Conservation (phyloP, 345 rosid genomes). For the Hypericum androsaemum region DNA sequence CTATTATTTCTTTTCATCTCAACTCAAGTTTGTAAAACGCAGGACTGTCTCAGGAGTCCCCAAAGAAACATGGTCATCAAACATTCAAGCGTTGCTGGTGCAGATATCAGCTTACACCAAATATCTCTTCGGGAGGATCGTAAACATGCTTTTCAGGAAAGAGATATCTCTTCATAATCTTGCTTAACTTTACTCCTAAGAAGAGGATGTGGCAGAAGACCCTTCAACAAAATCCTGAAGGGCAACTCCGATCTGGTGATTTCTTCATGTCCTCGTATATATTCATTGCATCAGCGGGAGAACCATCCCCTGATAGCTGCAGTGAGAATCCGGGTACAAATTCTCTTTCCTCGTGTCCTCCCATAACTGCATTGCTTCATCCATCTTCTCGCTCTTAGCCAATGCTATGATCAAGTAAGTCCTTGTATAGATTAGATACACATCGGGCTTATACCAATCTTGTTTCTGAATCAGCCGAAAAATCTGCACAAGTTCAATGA, state of each 20-base stretch:
- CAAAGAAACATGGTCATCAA: too few species aligned
- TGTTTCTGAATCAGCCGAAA: constrained; percentile 62
- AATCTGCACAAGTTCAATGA: constrained; percentile 39
- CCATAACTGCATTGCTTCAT: constrained; percentile 70
- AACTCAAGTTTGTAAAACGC: too few species aligned
- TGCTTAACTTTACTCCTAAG: constrained; percentile 84
- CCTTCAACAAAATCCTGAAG: constrained; percentile 77
- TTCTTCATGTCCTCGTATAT: constrained; percentile 86
- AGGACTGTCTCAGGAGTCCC: too few species aligned
- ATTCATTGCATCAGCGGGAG: constrained; percentile 90
- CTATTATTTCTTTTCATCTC: too few species aligned
- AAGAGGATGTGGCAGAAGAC: constrained; percentile 82
- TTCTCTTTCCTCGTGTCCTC: constrained; percentile 60
- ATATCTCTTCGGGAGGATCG: constrained; percentile 90
- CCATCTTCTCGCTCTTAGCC: constrained; percentile 60
- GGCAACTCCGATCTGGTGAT: constrained; percentile 89
- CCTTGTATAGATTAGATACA: constrained; percentile 55
- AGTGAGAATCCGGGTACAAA: constrained; percentile 77
- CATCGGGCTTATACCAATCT: constrained; percentile 85
- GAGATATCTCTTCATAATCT: constrained; percentile 80
- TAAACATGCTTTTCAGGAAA: constrained; percentile 81
- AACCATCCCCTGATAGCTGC: constrained; percentile 86
- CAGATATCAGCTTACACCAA: constrained; percentile 52
- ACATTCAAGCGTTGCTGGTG: too few species aligned
- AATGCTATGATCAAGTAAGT: constrained; percentile 66